Percentiles rank a stretch among this genome's conserved stretches.
These are phyloP conservation scores for Phytophthora multivora DNA, from an alignment of 352 stramenopile species.

Conservation along the genomic window DNA sequence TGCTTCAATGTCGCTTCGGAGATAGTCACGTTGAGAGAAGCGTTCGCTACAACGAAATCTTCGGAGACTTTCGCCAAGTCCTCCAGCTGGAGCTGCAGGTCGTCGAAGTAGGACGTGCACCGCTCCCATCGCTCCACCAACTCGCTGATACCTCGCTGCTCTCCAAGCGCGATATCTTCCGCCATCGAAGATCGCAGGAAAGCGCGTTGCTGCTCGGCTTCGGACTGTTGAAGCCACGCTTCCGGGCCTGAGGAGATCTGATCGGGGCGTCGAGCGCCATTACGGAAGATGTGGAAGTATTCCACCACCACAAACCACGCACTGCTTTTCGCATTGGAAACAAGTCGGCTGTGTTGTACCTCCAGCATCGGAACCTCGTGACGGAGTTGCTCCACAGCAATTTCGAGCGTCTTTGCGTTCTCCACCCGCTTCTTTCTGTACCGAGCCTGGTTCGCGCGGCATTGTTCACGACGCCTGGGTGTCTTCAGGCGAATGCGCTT, in stretches of 20 bases:
- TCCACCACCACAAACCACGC: constrained; percentile 14
- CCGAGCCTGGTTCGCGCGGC: constrained; percentile 48
- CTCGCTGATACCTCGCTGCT: constrained; percentile 10
- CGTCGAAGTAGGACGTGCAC: constrained; percentile 31
- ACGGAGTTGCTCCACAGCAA: constrained; percentile 22
- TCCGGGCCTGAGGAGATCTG: constrained; percentile 4
- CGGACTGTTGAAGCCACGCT: constrained; percentile 25
- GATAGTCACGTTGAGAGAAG: constrained; percentile 16
- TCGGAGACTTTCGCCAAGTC: constrained; percentile 19
- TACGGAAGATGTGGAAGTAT: constrained; percentile 35
- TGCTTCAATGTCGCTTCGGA: constrained; percentile 12
- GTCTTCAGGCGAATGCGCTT: constrained; percentile 54
- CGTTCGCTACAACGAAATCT: constrained; percentile 10
- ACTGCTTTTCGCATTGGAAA: constrained; percentile 8
- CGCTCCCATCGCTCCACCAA: constrained; percentile 32
- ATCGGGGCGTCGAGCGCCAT: neutral
- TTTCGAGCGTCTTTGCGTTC: constrained; percentile 19
- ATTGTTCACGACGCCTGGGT: constrained; percentile 48
- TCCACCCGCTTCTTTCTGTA: constrained; percentile 47
- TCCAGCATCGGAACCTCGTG: constrained; percentile 30
- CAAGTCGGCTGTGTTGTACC: constrained; percentile 12
- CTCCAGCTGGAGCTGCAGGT: constrained; percentile 37
- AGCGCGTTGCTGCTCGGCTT: constrained; percentile 25
- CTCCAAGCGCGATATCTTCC: constrained; percentile 22
- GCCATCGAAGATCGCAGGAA: constrained; percentile 33